phyloP scores from a whole-genome alignment of 257 asterid genomes.

The Rauvolfia tetraphylla region DNA sequence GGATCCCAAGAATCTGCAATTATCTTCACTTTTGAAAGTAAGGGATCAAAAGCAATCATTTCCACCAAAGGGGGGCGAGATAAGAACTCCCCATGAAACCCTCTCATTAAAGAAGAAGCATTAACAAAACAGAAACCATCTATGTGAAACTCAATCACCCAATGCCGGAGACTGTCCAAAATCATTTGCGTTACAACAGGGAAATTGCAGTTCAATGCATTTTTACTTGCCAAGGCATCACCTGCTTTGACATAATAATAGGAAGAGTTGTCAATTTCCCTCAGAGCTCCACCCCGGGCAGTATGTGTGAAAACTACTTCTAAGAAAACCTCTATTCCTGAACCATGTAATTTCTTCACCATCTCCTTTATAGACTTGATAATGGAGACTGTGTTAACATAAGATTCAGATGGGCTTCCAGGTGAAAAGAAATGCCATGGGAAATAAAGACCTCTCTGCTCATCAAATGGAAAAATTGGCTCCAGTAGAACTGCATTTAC shows the following conservation, averaged over 20 bases:
- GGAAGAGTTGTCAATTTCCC: slow-evolving; percentile 49
- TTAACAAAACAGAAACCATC: slow-evolving; percentile 80
- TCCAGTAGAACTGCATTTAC: slow-evolving; percentile 79
- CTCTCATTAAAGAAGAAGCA: slow-evolving; percentile 64
- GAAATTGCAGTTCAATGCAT: slow-evolving; percentile 65
- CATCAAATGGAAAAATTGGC: slow-evolving; percentile 74
- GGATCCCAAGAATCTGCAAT: slow-evolving; percentile 84
- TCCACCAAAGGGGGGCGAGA: slow-evolving; percentile 88
- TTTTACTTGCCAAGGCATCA: slow-evolving; percentile 28
- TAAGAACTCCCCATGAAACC: slow-evolving; percentile 55
- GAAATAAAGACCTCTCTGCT: slow-evolving; percentile 67
- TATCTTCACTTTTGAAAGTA: slow-evolving; percentile 72
- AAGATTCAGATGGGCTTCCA: slow-evolving; percentile 38
- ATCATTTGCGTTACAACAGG: slow-evolving; percentile 71
- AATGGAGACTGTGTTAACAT: slow-evolving; percentile 30
- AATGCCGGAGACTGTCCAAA: slow-evolving; percentile 78
- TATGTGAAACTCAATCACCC: slow-evolving; percentile 77
- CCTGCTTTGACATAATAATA: slow-evolving; percentile 35
- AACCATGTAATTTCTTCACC: slow-evolving; percentile 73
- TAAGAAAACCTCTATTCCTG: slow-evolving; percentile 71
- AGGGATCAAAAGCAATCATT: slow-evolving; percentile 82
- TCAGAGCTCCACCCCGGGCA: slow-evolving; percentile 44
- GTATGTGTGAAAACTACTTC: slow-evolving; percentile 89
- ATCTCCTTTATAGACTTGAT: slow-evolving; percentile 74
- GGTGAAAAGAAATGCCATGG: slow-evolving; percentile 83